Conservation (phyloP, 345 rosid genomes). For the Boechera retrofracta region DNA sequence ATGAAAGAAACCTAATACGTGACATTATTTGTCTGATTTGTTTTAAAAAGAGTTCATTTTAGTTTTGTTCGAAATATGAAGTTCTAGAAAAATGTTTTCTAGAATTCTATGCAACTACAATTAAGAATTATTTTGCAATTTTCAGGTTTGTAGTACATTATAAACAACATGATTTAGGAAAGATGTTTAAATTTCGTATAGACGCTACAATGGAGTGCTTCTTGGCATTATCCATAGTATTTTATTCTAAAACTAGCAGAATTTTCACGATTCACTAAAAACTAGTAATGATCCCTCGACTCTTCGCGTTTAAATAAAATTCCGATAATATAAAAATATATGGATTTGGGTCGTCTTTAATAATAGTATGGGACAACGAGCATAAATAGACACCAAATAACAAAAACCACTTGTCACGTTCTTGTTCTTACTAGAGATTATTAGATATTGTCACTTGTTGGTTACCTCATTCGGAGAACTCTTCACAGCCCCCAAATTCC, state of each 20-base stretch:
- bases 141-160: background rate
- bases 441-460: constrained; percentile 35
- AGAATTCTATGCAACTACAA: background rate
- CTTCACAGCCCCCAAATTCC: constrained; percentile 39
- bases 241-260: background rate
- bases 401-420: constrained; percentile 42
- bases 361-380: constrained; percentile 25
- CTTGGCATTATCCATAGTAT: background rate
- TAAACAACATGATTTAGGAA: background rate
- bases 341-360: constrained; percentile 19
- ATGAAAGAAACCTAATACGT: background rate
- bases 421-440: constrained; percentile 29
- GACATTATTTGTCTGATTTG: background rate
- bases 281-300: background rate
- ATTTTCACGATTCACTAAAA: background rate
- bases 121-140: background rate
- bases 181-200: background rate
- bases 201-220: background rate
- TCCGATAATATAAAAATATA: background rate
- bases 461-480: constrained; percentile 19
- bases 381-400: background rate
- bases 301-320: constrained; percentile 9
- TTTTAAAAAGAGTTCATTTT: background rate
- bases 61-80: background rate
- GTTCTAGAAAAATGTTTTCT: background rate